Evolutionary conservation across 2,329 filamentous ascomycete genomes (phyloP), one percentile per base, ranked within the genome.

Genomic region (Fusarium compactum): DNA sequence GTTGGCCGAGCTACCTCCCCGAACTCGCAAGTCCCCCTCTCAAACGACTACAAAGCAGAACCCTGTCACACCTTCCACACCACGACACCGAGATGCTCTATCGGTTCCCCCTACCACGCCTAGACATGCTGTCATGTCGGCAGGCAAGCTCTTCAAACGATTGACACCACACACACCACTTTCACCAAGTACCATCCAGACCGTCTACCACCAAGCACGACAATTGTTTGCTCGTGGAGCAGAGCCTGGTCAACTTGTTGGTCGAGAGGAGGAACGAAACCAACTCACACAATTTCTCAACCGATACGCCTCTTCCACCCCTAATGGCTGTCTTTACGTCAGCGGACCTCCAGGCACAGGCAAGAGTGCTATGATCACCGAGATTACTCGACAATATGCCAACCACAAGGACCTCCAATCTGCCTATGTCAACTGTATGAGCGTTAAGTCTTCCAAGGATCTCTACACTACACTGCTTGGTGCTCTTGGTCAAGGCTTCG

Each of bases 301-400:
- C 41, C 86, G 87, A 53, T 89, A 90, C 72, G 82, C 90, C 8
- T 83, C 87, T 11, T 80, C 87, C 20, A 84, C 84, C 14, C 87
- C 86, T 5, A 90, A 90, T 56, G 94, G 95, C 56, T 98, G 95
- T 77, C 87, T 97, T 54, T 99, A 99, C 78, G 91, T 99, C 72
- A 98, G 95, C 74, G 96, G 96, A 0, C 96, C 96, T 6, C 96
- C 96, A 4, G 96, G 96, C 14, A 99, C 96, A 0, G 96, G 96
- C 58, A 99, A 99, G 83, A 98, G 95, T 79, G 96, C 96, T 30
- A 91, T 98, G 85, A 90, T 98, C 67, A 90, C 90, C 68, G 91
- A 97, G 77, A 88, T 97, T 53, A 92, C 92, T 50, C 83, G 88
- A 50, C 84, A 89, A 45, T 81, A 91, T 51, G 82, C 83, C 14